Evolutionary conservation across 2,329 filamentous ascomycete species (phyloP).

Genomic region (Pezicula rhizophila): DNA sequence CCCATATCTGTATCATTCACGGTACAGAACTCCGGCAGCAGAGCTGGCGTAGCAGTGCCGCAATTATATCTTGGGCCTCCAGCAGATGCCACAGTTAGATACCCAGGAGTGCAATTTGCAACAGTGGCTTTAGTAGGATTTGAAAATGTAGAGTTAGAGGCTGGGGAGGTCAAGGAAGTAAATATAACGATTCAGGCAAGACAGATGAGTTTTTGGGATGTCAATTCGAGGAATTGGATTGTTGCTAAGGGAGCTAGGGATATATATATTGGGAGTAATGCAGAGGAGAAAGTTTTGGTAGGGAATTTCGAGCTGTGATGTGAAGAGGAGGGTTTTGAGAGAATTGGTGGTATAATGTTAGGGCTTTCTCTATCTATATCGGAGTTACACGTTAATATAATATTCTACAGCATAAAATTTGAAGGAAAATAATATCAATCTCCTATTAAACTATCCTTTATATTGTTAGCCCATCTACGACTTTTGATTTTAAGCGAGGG

Average conservation of each 20-base stretch:
- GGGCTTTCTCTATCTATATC: too few relatives aligned
- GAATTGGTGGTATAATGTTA: too few relatives aligned
- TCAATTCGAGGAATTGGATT: neutral
- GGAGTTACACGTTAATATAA: too few relatives aligned
- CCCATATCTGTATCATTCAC: neutral
- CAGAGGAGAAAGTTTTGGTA: neutral
- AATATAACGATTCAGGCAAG: neutral
- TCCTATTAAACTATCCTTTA: too few relatives aligned
- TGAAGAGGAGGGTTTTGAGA: too few relatives aligned
- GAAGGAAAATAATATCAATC: too few relatives aligned
- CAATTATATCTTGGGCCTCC: neutral
- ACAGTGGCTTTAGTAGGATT: neutral
- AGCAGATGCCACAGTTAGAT: neutral
- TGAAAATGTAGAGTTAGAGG: neutral
- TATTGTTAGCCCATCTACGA: too few relatives aligned
- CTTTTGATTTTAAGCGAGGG: too few relatives aligned
- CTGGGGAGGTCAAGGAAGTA: neutral
- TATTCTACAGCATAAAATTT: too few relatives aligned
- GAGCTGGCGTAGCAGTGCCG: neutral
- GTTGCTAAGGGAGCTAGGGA: neutral
- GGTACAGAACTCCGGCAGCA: neutral
- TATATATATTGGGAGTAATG: neutral
- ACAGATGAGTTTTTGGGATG: neutral
- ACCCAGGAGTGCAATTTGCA: neutral
- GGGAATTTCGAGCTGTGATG: neutral